phyloP scores from a whole-genome alignment of 2,329 filamentous ascomycete species.

The Microascus cirrosus region DNA sequence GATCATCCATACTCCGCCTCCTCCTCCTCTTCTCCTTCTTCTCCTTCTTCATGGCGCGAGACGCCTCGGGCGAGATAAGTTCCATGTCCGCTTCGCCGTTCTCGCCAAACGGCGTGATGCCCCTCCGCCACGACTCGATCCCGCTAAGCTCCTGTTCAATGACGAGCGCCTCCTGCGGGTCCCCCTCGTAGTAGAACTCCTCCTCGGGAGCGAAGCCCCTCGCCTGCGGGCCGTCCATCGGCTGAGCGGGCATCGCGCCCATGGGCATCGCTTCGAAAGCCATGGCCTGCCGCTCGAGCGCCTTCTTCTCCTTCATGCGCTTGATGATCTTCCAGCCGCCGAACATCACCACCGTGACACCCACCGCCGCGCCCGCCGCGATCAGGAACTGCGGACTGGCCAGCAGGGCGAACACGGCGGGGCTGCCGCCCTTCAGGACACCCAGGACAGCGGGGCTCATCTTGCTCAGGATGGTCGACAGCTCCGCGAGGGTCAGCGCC shows the following conservation, averaged over 20 bases:
- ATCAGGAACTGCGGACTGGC: conserved; percentile 91
- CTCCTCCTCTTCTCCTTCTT: conserved; percentile 4
- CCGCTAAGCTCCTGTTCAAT: conserved; percentile 45
- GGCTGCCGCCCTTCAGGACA: conserved; percentile 68
- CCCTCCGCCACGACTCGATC: conserved; percentile 49
- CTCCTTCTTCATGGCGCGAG: conserved; percentile 27
- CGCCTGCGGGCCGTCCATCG: conserved; percentile 12
- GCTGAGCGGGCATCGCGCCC: conserved; percentile 5
- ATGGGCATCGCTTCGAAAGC: conserved; percentile 13
- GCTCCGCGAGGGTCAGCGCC: conserved; percentile 82
- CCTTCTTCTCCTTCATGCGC: conserved; percentile 47
- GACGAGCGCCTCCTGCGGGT: conserved; percentile 44
- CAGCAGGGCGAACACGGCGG: conserved; percentile 76
- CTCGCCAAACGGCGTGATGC: conserved; percentile 35
- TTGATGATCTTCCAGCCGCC: conserved; percentile 98
- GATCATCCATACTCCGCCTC: conserved; percentile 7
- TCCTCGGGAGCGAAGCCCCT: conserved; percentile 11
- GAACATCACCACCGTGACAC: conserved; percentile 90
- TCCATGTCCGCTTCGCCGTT: conserved; percentile 40
- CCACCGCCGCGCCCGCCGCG: conserved; percentile 76
- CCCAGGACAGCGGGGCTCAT: conserved; percentile 72
- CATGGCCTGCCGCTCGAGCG: conserved; percentile 16
- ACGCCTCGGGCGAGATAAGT: conserved; percentile 45
- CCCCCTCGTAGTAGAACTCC: conserved; percentile 12
- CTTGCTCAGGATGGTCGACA: conserved; percentile 71